Percentiles rank a stretch among this genome's conserved stretches.
phyloP scores from a whole-genome alignment of 495 filamentous ascomycete species.

The Sordaria brevicollis region DNA sequence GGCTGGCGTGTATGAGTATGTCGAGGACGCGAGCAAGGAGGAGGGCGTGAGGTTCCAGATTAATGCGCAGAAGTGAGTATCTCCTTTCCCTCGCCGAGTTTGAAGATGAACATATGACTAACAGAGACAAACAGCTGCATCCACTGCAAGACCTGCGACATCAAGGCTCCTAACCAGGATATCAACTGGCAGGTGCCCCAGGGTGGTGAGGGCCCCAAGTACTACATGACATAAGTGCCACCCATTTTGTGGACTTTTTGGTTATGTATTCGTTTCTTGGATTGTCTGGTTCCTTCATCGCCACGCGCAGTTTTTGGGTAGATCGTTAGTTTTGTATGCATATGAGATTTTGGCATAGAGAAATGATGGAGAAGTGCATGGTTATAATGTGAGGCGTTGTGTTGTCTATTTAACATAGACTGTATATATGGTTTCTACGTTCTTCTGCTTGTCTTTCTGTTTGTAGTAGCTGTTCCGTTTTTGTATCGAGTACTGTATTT shows the following conservation, averaged over 20 bases:
- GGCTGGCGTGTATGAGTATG: slow-evolving; percentile 97
- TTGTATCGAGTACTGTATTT: neutral
- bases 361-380: neutral
- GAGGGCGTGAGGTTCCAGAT: slow-evolving; percentile 93
- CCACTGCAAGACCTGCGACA: slow-evolving; percentile 99
- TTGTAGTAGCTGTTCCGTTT: neutral
- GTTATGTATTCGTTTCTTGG: neutral
- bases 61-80: slow-evolving; percentile 88
- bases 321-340: neutral
- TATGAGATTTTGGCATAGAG: neutral
- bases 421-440: neutral
- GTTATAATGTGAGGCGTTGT: neutral
- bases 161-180: slow-evolving; percentile 92
- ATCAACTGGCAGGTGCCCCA: slow-evolving; percentile 96
- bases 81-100: neutral
- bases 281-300: neutral
- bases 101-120: neutral
- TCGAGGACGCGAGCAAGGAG: slow-evolving; percentile 76
- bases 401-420: neutral
- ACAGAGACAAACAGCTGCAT: slow-evolving; percentile 57
- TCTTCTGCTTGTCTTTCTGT: neutral
- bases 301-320: neutral
- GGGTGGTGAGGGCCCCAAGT: slow-evolving; percentile 94
- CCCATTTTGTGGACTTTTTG: neutral
- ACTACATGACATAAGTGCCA: slow-evolving; percentile 68